Conservation (phyloP, 768 basidiomycete genomes). For the Clitopilus passeckerianus region DNA sequence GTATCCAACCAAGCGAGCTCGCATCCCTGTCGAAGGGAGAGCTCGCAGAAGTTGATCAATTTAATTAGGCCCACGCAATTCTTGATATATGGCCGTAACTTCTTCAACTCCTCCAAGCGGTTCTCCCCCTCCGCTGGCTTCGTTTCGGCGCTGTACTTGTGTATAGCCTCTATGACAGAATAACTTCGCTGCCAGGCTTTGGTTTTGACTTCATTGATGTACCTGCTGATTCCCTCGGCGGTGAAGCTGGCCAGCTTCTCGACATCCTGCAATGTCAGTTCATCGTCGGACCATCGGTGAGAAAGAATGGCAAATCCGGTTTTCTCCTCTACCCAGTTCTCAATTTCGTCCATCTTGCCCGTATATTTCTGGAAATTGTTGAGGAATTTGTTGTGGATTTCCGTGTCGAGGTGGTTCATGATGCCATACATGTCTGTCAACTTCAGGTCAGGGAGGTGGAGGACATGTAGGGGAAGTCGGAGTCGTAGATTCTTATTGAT, state of each 20-base stretch:
- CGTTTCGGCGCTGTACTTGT: not conserved
- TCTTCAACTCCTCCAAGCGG: not conserved
- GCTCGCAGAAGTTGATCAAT: not conserved
- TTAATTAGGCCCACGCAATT: not conserved
- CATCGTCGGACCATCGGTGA: conserved; percentile 2
- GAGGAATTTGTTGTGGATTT: not conserved
- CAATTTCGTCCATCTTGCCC: not conserved
- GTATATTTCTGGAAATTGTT: not conserved
- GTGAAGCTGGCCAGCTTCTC: not conserved
- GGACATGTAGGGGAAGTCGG: not conserved
- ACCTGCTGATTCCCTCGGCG: not conserved
- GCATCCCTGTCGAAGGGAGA: conserved; percentile 5
- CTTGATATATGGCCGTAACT: not conserved
- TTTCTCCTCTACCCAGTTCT: not conserved
- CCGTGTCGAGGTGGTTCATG: not conserved
- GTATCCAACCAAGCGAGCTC: conserved; percentile 26
- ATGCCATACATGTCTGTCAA: not conserved
- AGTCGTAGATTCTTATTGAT: not conserved
- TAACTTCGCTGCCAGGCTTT: not conserved
- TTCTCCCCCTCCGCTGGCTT: not conserved
- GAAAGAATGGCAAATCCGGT: conserved; percentile 1
- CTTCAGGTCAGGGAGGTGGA: not conserved
- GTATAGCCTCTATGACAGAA: not conserved
- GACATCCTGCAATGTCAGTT: conserved; percentile 1
- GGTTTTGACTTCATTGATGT: not conserved